phyloP scores from a whole-genome alignment of 108 stramenopile genomes.

The Nitzschia sp. region DNA sequence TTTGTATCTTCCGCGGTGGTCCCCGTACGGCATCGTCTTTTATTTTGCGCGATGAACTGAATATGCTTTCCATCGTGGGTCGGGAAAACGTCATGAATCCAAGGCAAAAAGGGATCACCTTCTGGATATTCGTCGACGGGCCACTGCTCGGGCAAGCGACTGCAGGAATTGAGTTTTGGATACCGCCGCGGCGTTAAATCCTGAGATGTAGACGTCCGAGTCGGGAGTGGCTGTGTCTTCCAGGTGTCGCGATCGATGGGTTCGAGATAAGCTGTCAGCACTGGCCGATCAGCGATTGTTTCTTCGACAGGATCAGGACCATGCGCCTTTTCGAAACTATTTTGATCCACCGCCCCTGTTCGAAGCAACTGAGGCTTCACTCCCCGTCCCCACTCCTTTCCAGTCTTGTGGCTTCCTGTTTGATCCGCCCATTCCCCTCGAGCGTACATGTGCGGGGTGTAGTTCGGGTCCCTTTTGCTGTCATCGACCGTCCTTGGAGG shows the following conservation, averaged over 20 bases:
- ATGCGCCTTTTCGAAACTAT: neutral
- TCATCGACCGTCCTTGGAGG: neutral
- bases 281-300: neutral
- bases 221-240: constrained; percentile 23
- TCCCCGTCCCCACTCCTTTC: constrained; percentile 9
- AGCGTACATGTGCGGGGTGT: neutral
- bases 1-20: constrained; percentile 32
- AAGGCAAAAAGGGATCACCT: constrained; percentile 88
- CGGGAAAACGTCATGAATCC: constrained; percentile 92
- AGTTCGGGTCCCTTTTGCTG: constrained; percentile 1
- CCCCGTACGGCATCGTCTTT: constrained; percentile 69
- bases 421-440: neutral
- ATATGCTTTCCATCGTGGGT: constrained; percentile 75
- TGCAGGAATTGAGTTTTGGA: constrained; percentile 38
- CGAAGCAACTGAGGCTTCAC: constrained; percentile 7
- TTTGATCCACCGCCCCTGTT: neutral
- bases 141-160: constrained; percentile 59
- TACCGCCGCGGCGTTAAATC: constrained; percentile 11
- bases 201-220: constrained; percentile 9
- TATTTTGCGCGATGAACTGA: constrained; percentile 85
- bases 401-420: neutral
- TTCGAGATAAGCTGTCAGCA: constrained; percentile 36
- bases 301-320: neutral
- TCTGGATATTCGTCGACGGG: constrained; percentile 69
- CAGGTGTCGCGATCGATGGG: constrained; percentile 14